Evolutionary conservation across 352 stramenopile genomes (phyloP), one percentile per base, ranked within the genome.

Genomic region (Phytophthora litchii): DNA sequence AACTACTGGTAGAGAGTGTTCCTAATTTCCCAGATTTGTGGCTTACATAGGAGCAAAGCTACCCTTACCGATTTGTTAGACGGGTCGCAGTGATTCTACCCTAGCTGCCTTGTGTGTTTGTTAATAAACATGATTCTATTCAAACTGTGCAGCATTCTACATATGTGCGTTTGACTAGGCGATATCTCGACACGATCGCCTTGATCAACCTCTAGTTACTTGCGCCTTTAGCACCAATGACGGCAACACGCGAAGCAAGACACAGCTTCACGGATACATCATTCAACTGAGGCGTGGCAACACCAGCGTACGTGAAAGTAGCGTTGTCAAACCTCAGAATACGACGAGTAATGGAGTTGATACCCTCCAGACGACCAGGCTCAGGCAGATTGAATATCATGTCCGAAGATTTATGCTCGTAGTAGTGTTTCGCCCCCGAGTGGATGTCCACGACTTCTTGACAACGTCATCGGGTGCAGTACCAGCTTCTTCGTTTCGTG

Each of bases 131-230:
- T n/a, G n/a, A n/a, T n/a, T n/a, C n/a, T n/a, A n/a, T n/a, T n/a
- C n/a, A n/a, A n/a, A n/a, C n/a, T n/a, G n/a, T n/a, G n/a, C n/a
- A n/a, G n/a, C n/a, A n/a, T n/a, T n/a, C n/a, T n/a, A n/a, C n/a
- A n/a, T n/a, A n/a, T n/a, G n/a, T n/a, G n/a, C n/a, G n/a, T n/a
- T n/a, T n/a, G n/a, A n/a, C n/a, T n/a, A n/a, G n/a, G n/a, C n/a
- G n/a, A n/a, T n/a, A n/a, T n/a, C n/a, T n/a, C n/a, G n/a, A n/a
- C 35, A 88, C 77, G 21, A 90, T 58, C 73, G 98, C 89, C 88
- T 99, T 99, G 74, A 99, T 99, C 67, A 99, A 94, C 48, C 96
- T 99, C 54, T 90, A 98, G 75, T 99, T 99, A 59, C 97, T 96
- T 32, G 96, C 97, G 55, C 97, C 97, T 66, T 99, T 99, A 40